A percentile compares a stretch with the other conserved stretches of the same genome.
These are phyloP conservation scores for Nemania sp. DNA, from an alignment of 2,329 filamentous ascomycete species.

Conservation along the genomic window DNA sequence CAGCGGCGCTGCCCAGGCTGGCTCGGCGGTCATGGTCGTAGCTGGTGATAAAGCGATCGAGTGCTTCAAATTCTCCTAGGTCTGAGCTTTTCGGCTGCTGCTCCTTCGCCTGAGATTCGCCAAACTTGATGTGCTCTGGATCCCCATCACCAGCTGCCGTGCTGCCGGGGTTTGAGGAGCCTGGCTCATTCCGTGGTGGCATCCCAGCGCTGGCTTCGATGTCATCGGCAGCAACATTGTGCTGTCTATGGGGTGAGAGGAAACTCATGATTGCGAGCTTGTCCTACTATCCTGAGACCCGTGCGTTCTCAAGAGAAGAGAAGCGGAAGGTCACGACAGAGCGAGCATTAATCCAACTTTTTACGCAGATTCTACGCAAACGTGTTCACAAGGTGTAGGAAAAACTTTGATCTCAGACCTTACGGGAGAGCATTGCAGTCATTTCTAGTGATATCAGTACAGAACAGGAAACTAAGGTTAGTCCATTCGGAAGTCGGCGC, in stretches of 20 bases:
- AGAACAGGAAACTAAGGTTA: no score
- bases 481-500: no score
- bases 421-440: neutral
- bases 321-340: constrained; percentile 4
- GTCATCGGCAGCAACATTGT: constrained; percentile 27
- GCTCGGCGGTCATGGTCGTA: constrained; percentile 36
- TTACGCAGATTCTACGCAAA: neutral
- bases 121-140: constrained; percentile 33
- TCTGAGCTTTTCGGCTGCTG: constrained; percentile 28
- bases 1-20: constrained; percentile 26
- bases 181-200: constrained; percentile 16
- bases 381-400: neutral
- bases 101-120: constrained; percentile 25
- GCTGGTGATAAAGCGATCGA: constrained; percentile 41
- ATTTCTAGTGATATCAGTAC: no score
- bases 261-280: constrained; percentile 28
- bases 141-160: neutral
- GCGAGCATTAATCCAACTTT: neutral
- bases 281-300: neutral
- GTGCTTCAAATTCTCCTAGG: constrained; percentile 39
- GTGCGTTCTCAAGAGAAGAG: neutral
- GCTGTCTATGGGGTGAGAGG: constrained; percentile 25
- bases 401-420: no score
- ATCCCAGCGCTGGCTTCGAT: constrained; percentile 32
- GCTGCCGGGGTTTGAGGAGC: neutral